phyloP scores from a whole-genome alignment of 2,329 filamentous ascomycete species.

The Diplodia corticola region DNA sequence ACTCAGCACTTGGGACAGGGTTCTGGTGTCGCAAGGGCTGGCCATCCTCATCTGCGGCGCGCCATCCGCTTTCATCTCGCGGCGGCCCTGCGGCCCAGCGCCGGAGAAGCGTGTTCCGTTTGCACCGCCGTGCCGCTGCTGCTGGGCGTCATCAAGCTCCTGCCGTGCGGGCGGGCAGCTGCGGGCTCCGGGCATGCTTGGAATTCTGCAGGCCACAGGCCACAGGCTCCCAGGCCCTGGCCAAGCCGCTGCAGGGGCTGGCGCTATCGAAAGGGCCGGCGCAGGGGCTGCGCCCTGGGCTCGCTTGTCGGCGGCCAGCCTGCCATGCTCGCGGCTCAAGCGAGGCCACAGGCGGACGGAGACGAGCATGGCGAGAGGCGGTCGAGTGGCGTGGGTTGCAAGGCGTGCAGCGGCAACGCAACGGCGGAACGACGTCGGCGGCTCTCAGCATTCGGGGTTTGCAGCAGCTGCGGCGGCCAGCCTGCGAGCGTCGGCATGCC shows the following conservation, averaged over 20 bases:
- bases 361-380: neutral
- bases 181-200: neutral
- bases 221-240: neutral
- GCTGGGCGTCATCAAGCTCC: neutral
- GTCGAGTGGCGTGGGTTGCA: neutral
- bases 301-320: neutral
- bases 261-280: neutral
- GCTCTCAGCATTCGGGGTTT: neutral
- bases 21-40: constrained; percentile 18
- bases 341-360: neutral
- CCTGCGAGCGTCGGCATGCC: neutral
- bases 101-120: constrained; percentile 11
- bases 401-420: neutral
- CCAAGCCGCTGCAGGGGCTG: neutral
- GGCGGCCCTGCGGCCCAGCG: neutral
- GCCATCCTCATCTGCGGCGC: constrained; percentile 9
- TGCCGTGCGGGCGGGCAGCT: neutral
- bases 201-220: constrained; percentile 1
- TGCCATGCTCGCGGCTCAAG: neutral
- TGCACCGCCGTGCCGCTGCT: neutral
- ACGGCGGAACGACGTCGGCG: neutral
- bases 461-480: too few species aligned
- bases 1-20: constrained; percentile 7
- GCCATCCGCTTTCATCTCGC: constrained; percentile 8
- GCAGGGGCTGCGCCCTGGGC: neutral